phyloP scores from a whole-genome alignment of 2,329 filamentous ascomycete species.

The Calcarisporium arbuscula region DNA sequence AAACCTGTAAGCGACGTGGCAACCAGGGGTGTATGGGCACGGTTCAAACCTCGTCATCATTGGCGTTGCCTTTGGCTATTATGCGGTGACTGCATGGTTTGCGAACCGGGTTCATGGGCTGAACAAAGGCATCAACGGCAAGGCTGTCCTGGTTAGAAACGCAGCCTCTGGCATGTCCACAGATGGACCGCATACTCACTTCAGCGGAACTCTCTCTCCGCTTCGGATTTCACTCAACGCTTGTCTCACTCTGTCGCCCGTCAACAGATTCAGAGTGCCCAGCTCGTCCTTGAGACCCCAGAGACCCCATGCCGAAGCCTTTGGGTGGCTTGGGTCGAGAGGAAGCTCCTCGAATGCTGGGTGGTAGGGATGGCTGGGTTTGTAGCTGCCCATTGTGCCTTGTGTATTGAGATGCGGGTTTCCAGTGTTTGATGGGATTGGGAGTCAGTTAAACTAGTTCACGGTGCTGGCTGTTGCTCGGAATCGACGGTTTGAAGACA shows the following conservation, averaged over 20 bases:
- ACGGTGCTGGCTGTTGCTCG: too few species aligned
- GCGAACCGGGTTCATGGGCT: constrained; percentile 27
- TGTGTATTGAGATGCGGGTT: too few species aligned
- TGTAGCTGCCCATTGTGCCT: too few species aligned
- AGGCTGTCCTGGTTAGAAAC: constrained; percentile 29
- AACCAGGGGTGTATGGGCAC: constrained; percentile 17
- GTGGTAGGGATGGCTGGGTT: too few species aligned
- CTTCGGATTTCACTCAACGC: constrained; percentile 18
- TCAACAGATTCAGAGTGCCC: constrained; percentile 48
- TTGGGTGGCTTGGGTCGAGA: too few species aligned
- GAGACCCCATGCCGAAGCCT: constrained; percentile 46
- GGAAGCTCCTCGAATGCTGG: too few species aligned
- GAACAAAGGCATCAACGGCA: constrained; percentile 34
- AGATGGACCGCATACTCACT: constrained; percentile 25
- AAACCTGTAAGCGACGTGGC: too few species aligned
- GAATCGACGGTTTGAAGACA: too few species aligned
- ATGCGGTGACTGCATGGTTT: constrained; percentile 29
- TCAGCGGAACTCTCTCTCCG: constrained; percentile 46
- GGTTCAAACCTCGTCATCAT: constrained; percentile 19
- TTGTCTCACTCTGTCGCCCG: constrained; percentile 28
- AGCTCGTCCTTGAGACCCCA: constrained; percentile 44
- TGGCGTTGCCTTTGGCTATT: constrained; percentile 21
- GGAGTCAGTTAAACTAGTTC: too few species aligned
- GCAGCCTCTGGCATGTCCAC: background rate
- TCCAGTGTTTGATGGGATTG: too few species aligned